Percentiles rank a stretch among this genome's conserved stretches.
These are phyloP conservation scores for Serendipita sp. DNA, from an alignment of 768 basidiomycete genomes.

Conservation along the genomic window DNA sequence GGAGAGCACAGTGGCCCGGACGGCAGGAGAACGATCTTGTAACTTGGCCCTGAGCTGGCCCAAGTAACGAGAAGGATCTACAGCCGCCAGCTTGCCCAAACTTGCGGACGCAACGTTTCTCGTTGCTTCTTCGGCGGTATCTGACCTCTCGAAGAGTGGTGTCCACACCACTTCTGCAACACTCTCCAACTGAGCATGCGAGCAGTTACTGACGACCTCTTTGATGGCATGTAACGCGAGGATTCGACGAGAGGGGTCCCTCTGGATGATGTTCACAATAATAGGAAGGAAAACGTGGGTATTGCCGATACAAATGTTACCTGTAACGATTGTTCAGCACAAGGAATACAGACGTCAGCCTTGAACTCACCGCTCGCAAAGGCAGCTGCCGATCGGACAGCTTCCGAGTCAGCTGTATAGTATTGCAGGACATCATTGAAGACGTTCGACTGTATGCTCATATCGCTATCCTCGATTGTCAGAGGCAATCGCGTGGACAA, in stretches of 20 bases:
- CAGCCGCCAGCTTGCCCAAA: slow-evolving; percentile 85
- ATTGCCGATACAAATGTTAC: slow-evolving; percentile 93
- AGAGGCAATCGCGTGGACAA: slow-evolving; percentile 2
- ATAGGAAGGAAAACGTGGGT: slow-evolving; percentile 71
- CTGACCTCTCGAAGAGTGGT: slow-evolving; percentile 83
- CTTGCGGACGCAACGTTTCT: slow-evolving; percentile 94
- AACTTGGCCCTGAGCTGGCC: slow-evolving; percentile 81
- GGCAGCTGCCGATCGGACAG: slow-evolving; percentile 78
- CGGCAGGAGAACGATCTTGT: slow-evolving; percentile 47
- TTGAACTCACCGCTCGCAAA: slow-evolving; percentile 65
- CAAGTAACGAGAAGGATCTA: slow-evolving; percentile 78
- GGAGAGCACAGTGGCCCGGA: slow-evolving; percentile 78
- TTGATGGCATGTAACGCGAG: slow-evolving; percentile 85
- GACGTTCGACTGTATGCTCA: slow-evolving; percentile 64
- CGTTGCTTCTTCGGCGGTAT: slow-evolving; percentile 78
- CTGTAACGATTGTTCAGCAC: slow-evolving; percentile 23
- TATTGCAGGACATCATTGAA: slow-evolving; percentile 60
- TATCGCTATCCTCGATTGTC: slow-evolving; percentile 43
- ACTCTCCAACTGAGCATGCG: slow-evolving; percentile 65
- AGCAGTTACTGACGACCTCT: slow-evolving; percentile 89
- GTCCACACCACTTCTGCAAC: slow-evolving; percentile 85
- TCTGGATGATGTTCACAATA: slow-evolving; percentile 64
- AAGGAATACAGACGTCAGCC: not conserved
- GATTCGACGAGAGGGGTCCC: slow-evolving; percentile 61
- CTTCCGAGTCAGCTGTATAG: slow-evolving; percentile 68